Percentiles rank a stretch among this genome's conserved stretches.
Evolutionary conservation across 139 green algal species (phyloP).

Genomic region (Chlorella sorokiniana): DNA sequence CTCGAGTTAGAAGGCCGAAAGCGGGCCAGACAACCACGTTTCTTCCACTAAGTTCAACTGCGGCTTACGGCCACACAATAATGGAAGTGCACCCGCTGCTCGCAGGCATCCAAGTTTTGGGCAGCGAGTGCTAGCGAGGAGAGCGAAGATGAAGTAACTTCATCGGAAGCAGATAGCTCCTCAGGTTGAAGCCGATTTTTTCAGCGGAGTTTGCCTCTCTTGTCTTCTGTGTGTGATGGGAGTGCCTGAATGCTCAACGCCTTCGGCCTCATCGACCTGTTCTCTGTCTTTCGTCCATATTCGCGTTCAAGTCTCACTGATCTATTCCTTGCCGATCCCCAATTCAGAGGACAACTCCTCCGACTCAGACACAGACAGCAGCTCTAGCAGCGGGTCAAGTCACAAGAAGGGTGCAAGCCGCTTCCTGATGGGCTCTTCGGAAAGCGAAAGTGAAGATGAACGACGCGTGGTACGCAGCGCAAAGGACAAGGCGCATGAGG

Average conservation of each 20-base stretch:
- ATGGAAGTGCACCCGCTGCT: too few relatives aligned
- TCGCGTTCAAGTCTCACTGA: background rate
- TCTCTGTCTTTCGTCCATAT: too few relatives aligned
- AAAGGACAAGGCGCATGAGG: conserved; percentile 88
- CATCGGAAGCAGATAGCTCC: conserved; percentile 32
- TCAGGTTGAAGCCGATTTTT: background rate
- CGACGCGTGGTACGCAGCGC: conserved; percentile 79
- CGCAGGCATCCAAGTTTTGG: conserved; percentile 78
- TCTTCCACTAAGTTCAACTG: too few relatives aligned
- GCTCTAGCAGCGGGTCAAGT: conserved; percentile 47
- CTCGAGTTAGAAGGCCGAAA: too few relatives aligned
- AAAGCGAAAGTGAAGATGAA: conserved; percentile 82
- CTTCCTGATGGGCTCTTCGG: conserved; percentile 75
- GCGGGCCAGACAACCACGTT: too few relatives aligned
- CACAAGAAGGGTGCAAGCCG: conserved; percentile 39
- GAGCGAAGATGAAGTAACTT: conserved; percentile 44
- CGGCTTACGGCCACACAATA: too few relatives aligned
- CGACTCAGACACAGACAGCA: conserved; percentile 35
- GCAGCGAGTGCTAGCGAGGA: conserved; percentile 66
- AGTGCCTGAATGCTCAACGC: background rate
- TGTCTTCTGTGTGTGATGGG: background rate
- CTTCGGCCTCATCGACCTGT: background rate
- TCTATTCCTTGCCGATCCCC: background rate
- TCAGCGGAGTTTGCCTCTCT: background rate
- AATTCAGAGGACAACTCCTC: conserved; percentile 35